Conservation (phyloP, 495 filamentous ascomycete genomes). For the Hyaloscypha hepaticicola region DNA sequence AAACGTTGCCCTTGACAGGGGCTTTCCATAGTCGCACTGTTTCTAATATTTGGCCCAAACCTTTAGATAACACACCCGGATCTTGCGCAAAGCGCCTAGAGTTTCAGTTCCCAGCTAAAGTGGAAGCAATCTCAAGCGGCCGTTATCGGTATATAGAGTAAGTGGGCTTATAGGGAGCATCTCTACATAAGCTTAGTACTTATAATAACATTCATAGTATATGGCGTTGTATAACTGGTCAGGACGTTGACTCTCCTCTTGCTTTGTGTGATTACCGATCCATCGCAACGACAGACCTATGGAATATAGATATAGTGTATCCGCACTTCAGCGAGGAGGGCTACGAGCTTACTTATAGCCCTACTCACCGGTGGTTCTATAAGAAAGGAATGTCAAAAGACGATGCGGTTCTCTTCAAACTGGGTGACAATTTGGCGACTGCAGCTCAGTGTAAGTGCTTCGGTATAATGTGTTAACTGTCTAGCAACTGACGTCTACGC, state of each 20-base stretch:
- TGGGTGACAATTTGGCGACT: conserved; percentile 5
- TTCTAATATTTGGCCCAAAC: no score
- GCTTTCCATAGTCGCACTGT: background rate
- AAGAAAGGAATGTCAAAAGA: conserved; percentile 3
- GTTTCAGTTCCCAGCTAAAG: conserved; percentile 2
- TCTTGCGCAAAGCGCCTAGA: conserved; percentile 9
- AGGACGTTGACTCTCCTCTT: conserved; percentile 4
- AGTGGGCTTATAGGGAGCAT: background rate
- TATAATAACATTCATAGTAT: background rate
- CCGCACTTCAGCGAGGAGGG: conserved; percentile 7
- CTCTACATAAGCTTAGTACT: no score
- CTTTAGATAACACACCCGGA: conserved; percentile 1
- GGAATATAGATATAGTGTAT: background rate
- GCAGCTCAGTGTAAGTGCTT: conserved; percentile 4
- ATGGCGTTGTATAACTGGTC: conserved; percentile 1
- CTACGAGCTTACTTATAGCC: conserved; percentile 8
- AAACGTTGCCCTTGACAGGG: background rate
- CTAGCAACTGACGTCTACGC: background rate
- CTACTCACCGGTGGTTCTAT: conserved; percentile 12
- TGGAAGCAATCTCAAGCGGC: background rate
- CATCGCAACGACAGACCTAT: background rate
- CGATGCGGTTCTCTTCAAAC: conserved; percentile 9
- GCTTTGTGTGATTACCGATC: conserved; percentile 8
- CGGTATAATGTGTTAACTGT: background rate
- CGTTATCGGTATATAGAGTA: conserved; percentile 4